Base-by-base conservation (phyloP, 2,329 filamentous ascomycete species). In the Gaeumannomyces tritici region DNA sequence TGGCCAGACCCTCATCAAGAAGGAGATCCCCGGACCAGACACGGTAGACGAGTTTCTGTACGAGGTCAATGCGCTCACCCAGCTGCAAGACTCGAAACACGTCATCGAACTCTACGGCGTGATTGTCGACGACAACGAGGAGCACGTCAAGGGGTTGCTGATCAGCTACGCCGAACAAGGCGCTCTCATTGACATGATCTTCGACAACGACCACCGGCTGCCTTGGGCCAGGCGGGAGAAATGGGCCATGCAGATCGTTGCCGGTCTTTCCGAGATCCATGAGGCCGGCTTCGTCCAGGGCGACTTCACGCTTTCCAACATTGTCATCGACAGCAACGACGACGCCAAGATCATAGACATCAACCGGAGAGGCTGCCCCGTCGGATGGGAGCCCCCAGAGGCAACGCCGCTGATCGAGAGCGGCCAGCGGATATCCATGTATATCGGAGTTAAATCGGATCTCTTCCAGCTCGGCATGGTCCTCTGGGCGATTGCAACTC, bases 311-410 rank as follows among this genome's bases (percentile, higher is more conserved):
- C 80, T 99, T 31, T 96, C 93, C 6, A 99, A 99, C 72, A 96
- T 99, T 66, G 95, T 99, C 65, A 89, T 99, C 69, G 91, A 98
- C 73, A 81, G 83, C 15, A 76, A 89, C 56, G 88, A 92, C 70
- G 83, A 97, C 70, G 95, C 93, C 11, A 93, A 96, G 70, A 98
- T 99, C 67, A 99, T 99, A 71, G 95, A 99, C 74, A 97, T 99
- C 77, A 99, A 99, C 76, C 84, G 95, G 62, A 83, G 95, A 69
- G 95, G 95, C n/a, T 99, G 95, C 70, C 95, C 95, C 0, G 90
- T 98, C 5, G 93, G 93, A 28, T 99, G 95, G 95, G 95, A 99
- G 68, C 93, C 95, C 3, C 95, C 95, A 5, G 95, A 99, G 75
- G 89, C 96, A 62, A 89, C 88, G 21, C 83, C 85, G 7, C 85